Conservation (phyloP, 2,329 filamentous ascomycete genomes). For the Phialemoniopsis sp. region DNA sequence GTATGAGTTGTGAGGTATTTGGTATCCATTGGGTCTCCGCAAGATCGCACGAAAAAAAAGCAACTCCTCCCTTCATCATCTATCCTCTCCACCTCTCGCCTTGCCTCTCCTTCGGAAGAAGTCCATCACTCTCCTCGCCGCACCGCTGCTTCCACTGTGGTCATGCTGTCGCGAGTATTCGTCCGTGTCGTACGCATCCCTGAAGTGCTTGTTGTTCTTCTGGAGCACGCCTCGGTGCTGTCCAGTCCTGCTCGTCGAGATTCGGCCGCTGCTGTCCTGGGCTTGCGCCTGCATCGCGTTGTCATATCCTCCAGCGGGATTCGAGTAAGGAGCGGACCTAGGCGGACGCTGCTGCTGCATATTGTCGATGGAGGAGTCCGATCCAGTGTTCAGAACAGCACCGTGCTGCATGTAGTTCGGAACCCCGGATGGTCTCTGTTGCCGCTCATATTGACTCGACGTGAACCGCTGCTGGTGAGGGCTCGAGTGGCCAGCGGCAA, state of each 20-base stretch:
- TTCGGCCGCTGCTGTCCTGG: conserved; percentile 10
- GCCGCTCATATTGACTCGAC: conserved; percentile 31
- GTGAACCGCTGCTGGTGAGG: conserved; percentile 36
- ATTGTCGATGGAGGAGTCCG: conserved; percentile 49
- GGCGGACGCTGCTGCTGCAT: conserved; percentile 32
- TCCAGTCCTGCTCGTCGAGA: conserved; percentile 17
- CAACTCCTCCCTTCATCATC: conserved; percentile 28
- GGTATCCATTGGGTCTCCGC: too few species aligned
- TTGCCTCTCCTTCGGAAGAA: conserved; percentile 89
- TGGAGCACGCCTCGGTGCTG: conserved; percentile 60
- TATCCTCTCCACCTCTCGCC: conserved; percentile 59
- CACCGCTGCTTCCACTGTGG: conserved; percentile 78
- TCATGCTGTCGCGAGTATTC: conserved; percentile 52
- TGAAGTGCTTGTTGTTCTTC: conserved; percentile 78
- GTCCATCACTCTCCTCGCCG: conserved; percentile 93
- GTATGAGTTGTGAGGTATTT: too few species aligned
- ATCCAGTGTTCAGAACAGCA: conserved; percentile 43
- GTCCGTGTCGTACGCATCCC: conserved; percentile 81
- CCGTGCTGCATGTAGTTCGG: conserved; percentile 43
- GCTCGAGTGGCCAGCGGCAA: conserved; percentile 10
- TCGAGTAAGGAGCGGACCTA: conserved; percentile 33
- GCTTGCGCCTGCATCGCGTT: conserved; percentile 38
- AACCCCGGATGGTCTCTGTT: conserved; percentile 31
- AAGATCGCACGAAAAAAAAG: too few species aligned
- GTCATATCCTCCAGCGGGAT: conserved; percentile 27